These are phyloP conservation scores for Umbelopsis ramanniana DNA, from an alignment of 192 early-diverging fungal species.

Conservation along the genomic window DNA sequence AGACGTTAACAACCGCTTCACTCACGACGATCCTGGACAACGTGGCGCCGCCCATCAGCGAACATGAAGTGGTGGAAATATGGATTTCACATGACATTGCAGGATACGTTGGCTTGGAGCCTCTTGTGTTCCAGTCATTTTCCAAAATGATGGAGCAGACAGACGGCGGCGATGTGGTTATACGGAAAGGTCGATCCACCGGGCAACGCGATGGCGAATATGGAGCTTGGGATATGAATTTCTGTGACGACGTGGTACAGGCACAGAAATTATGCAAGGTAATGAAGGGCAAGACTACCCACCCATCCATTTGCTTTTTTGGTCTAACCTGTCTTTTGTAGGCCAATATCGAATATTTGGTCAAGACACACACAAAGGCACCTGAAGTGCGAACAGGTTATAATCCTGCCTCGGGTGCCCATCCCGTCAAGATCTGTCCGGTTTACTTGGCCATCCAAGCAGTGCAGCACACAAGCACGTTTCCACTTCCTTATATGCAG, in stretches of 20 bases:
- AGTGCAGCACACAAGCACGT: conserved; percentile 24
- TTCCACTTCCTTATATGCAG: conserved; percentile 34
- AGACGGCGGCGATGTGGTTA: conserved; percentile 61
- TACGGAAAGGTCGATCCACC: conserved; percentile 48
- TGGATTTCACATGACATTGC: conserved; percentile 65
- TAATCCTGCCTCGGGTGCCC: conserved; percentile 28
- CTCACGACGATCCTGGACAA: conserved; percentile 59
- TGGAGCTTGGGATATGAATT: conserved; percentile 50
- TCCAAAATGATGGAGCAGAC: conserved; percentile 65
- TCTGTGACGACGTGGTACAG: conserved; percentile 60
- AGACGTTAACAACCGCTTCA: conserved; percentile 47
- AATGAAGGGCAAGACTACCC: conserved; percentile 16
- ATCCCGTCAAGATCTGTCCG: conserved; percentile 53
- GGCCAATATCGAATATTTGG: conserved; percentile 62
- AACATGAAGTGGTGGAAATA: conserved; percentile 64
- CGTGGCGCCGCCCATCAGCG: conserved; percentile 63
- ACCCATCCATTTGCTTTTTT: too few relatives aligned
- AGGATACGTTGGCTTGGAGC: conserved; percentile 58
- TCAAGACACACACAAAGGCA: conserved; percentile 52
- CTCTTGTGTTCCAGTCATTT: conserved; percentile 59
- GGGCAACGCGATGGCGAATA: conserved; percentile 33
- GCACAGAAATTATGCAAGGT: conserved; percentile 60
- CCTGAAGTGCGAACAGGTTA: conserved; percentile 29
- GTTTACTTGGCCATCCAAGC: conserved; percentile 67
- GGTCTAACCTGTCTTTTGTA: conserved; percentile 15